Evolutionary conservation across 2,329 filamentous ascomycete genomes (phyloP).

Genomic region (Cercospora beticola): DNA sequence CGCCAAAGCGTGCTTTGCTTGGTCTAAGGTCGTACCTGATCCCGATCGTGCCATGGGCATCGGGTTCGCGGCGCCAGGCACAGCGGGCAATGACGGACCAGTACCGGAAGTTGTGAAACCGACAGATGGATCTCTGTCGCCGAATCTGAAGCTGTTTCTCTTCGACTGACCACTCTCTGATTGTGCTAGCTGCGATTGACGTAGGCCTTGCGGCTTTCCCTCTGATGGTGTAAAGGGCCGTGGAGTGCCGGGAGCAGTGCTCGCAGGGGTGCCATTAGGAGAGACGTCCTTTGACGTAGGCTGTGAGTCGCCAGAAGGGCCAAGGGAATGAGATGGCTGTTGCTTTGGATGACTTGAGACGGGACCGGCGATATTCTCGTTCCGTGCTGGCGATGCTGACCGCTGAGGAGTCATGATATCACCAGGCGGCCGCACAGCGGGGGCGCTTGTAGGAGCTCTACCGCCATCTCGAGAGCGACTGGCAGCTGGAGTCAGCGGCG

Average conservation of each 20-base stretch:
- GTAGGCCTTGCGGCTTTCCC: constrained; percentile 65
- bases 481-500: constrained; percentile 82
- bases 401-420: constrained; percentile 65
- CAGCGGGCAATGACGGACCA: constrained; percentile 33
- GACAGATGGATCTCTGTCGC: constrained; percentile 68
- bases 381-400: constrained; percentile 37
- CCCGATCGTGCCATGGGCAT: constrained; percentile 47
- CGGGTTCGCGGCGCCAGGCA: constrained; percentile 4
- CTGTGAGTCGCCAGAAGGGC: constrained; percentile 55
- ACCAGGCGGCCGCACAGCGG: constrained; percentile 42
- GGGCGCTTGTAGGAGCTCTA: constrained; percentile 24
- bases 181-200: constrained; percentile 59
- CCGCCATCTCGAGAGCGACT: constrained; percentile 60
- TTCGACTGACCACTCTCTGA: constrained; percentile 16
- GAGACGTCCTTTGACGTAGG: constrained; percentile 58
- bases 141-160: constrained; percentile 79
- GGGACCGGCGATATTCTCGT: constrained; percentile 34
- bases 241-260: constrained; percentile 55
- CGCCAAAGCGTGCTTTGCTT: constrained; percentile 13
- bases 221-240: constrained; percentile 70
- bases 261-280: constrained; percentile 59
- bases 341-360: constrained; percentile 50
- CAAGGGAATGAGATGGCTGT: constrained; percentile 56
- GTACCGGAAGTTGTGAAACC: constrained; percentile 45
- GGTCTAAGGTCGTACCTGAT: constrained; percentile 17